Evolutionary conservation across 805 yeast species (phyloP), one percentile per base, ranked within the genome.

Genomic region (Sugiyamaella americana): DNA sequence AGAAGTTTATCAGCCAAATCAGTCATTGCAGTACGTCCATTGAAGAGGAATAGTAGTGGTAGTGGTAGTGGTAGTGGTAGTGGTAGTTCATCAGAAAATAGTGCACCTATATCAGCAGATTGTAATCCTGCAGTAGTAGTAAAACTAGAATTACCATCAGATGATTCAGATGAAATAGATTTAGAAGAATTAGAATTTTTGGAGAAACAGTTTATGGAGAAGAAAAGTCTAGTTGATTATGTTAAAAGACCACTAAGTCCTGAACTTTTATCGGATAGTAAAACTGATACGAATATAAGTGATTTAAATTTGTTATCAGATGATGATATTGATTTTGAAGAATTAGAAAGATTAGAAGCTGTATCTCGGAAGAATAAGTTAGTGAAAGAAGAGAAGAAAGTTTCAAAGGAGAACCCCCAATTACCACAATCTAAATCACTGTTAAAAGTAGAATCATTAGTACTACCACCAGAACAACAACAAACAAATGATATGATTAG

Each of bases 301-400:
- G 23, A n/a, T 37, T 16, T 18, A 23, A 22, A 22, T 18, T 20
- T 34, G 20, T 1, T 20, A 40, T 22, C 47, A 32, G 44, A 43
- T 37, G 44, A 37, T n/a, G 46, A 47, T 17, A 24, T 47, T 10
- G 53, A 50, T 37, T 37, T 48, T 32, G 37, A 37, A 5, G 47
- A 49, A 29, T 36, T 50, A n/a, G 50, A 44, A 6, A 19, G 34
- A 13, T 44, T 39, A 11, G 46, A 43, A 23, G 23, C 13, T 10
- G 8, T 19, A 17, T 29, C 19, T 24, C 43, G 19, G 11, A 42
- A 5, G 3, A 13, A n/a, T 10, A 22, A 20, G 24, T 23, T 16
- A 18, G 32, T 26, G 32, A 8, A 13, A 26, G 32, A 26, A 26
- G 32, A 26, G 13, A 26, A 8, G 11, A 8, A 13, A 26, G 11